phyloP scores from a whole-genome alignment of 441 rosid genomes.

The Hura crepitans region DNA sequence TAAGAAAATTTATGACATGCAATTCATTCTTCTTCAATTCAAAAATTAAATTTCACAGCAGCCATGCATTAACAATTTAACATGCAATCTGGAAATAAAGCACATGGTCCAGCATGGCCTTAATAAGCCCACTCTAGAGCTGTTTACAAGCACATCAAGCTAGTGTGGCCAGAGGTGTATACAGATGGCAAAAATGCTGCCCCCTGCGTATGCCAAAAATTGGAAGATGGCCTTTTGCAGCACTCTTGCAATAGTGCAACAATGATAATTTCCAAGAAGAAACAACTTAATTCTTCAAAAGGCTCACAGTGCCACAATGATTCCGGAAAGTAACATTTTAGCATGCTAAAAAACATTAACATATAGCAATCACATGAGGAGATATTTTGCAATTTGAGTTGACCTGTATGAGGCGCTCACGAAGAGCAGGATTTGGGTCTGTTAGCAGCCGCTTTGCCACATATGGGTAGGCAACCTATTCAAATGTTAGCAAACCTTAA shows the following conservation, averaged over 20 bases:
- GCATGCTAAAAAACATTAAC: neutral
- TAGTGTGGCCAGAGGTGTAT: neutral
- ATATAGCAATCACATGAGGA: neutral
- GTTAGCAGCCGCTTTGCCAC: slow-evolving; percentile 91
- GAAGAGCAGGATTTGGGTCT: slow-evolving; percentile 93
- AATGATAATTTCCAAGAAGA: neutral
- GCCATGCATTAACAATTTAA: no score
- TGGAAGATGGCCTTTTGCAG: neutral
- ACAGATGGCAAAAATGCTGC: neutral
- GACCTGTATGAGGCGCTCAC: slow-evolving; percentile 92
- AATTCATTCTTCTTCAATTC: no score
- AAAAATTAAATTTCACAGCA: no score
- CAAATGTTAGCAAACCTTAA: slow-evolving; percentile 12
- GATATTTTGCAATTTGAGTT: slow-evolving; percentile 10
- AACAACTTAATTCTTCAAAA: neutral
- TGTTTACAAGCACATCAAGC: neutral
- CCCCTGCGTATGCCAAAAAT: neutral
- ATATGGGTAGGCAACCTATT: slow-evolving; percentile 93
- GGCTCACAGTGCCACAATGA: neutral
- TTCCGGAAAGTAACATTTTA: neutral
- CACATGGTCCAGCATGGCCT: neutral
- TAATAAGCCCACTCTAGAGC: neutral
- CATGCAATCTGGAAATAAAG: no score
- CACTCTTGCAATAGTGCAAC: neutral
- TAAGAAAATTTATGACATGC: no score